Percentiles rank a stretch among this genome's conserved stretches.
Evolutionary conservation across 2,329 filamentous ascomycete species (phyloP).

Genomic region (Phaeomoniella chlamydospora): DNA sequence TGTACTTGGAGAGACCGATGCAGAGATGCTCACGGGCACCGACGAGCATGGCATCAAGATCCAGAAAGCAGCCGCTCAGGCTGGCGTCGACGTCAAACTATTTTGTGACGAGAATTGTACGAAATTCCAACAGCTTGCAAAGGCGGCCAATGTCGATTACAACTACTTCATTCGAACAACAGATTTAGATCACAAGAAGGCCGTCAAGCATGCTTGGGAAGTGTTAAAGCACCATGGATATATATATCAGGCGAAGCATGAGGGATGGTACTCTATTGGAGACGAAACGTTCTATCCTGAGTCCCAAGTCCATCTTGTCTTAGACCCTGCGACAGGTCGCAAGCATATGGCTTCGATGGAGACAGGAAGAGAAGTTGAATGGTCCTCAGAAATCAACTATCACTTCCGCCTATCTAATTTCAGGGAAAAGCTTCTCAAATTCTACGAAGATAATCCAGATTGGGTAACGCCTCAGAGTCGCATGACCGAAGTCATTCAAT

Average conservation of each 20-base stretch:
- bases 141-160: conserved; percentile 53
- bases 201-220: conserved; percentile 81
- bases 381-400: conserved; percentile 86
- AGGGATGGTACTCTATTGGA: conserved; percentile 92
- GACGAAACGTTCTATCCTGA: conserved; percentile 94
- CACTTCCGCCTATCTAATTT: conserved; percentile 84
- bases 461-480: conserved; percentile 62
- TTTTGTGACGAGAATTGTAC: conserved; percentile 78
- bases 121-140: conserved; percentile 45
- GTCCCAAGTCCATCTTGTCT: conserved; percentile 54
- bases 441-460: conserved; percentile 62
- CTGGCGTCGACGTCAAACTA: conserved; percentile 58
- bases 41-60: conserved; percentile 98
- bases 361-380: conserved; percentile 86
- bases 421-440: conserved; percentile 59
- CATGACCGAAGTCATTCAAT: conserved; percentile 64
- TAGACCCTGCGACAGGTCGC: conserved; percentile 68
- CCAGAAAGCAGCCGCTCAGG: conserved; percentile 65
- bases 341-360: conserved; percentile 71
- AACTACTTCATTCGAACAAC: conserved; percentile 91
- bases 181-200: conserved; percentile 63
- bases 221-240: conserved; percentile 60
- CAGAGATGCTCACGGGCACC: conserved; percentile 75
- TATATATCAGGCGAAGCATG: conserved; percentile 74
- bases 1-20: conserved; percentile 50